These are phyloP conservation scores for Yarrowia galli DNA, from an alignment of 1,139 yeast species.

Conservation along the genomic window DNA sequence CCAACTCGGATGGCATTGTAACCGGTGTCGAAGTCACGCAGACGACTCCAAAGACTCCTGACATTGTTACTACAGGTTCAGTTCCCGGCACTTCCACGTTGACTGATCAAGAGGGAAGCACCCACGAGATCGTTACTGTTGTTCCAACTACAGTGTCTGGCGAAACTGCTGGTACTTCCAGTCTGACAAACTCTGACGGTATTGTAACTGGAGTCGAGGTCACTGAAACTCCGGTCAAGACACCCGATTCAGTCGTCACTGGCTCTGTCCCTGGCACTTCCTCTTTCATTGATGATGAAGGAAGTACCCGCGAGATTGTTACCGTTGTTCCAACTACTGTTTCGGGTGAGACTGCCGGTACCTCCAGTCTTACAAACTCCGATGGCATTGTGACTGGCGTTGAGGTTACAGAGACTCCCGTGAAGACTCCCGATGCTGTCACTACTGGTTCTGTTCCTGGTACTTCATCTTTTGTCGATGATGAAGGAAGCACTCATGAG, in stretches of 20 bases:
- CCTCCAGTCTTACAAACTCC: neutral
- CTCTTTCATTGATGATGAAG: neutral
- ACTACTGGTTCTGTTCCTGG: slow-evolving; percentile 3
- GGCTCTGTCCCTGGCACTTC: neutral
- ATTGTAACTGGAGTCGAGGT: neutral
- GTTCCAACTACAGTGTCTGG: slow-evolving; percentile 4
- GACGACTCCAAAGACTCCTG: neutral
- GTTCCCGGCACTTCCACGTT: neutral
- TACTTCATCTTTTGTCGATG: neutral
- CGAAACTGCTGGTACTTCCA: neutral
- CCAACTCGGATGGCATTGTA: neutral
- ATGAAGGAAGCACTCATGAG: neutral
- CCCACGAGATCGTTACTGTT: neutral
- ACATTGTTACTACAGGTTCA: neutral
- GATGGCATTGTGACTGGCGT: neutral
- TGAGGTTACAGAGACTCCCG: neutral
- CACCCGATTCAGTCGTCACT: neutral
- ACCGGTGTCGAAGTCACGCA: neutral
- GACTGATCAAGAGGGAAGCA: neutral
- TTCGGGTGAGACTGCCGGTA: neutral
- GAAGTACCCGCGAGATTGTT: neutral
- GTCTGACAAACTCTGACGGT: neutral
- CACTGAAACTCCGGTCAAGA: neutral
- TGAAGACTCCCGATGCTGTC: neutral
- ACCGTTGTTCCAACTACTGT: neutral